phyloP scores from a whole-genome alignment of 805 yeast species.

The Lachancea mirantina region DNA sequence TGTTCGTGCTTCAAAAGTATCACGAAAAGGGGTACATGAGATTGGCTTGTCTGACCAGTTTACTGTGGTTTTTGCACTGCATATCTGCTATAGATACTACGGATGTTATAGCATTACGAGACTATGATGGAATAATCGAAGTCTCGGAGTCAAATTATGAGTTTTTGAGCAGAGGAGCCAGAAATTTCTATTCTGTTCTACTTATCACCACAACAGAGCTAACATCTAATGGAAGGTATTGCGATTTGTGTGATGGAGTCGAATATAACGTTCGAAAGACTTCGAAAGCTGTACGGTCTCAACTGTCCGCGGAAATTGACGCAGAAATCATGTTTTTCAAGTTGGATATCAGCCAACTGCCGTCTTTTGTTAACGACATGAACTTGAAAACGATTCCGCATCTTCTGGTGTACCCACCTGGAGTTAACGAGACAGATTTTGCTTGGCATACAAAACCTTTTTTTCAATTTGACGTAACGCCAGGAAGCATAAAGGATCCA shows the following conservation, averaged over 20 bases:
- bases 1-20: no score
- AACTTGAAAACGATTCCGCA: constrained; percentile 52
- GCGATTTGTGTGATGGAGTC: constrained; percentile 39
- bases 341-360: constrained; percentile 45
- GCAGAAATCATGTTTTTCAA: constrained; percentile 38
- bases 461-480: constrained; percentile 32
- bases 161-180: constrained; percentile 37
- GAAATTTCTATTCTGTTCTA: constrained; percentile 46
- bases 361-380: constrained; percentile 35
- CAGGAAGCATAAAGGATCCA: constrained; percentile 31
- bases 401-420: constrained; percentile 59
- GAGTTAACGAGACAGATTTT: constrained; percentile 21
- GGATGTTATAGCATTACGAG: constrained; percentile 15
- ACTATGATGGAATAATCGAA: constrained; percentile 35
- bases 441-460: constrained; percentile 28
- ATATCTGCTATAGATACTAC: constrained; percentile 13
- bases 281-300: constrained; percentile 36
- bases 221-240: constrained; percentile 36
- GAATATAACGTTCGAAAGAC: constrained; percentile 37
- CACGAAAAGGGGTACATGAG: no score
- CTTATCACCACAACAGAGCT: constrained; percentile 44
- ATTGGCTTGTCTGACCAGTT: no score
- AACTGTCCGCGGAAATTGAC: constrained; percentile 35
- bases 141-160: constrained; percentile 37
- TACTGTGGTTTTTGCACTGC: no score